Evolutionary conservation across 306 rosid species (phyloP).

Genomic region (Hippophae rhamnoides): DNA sequence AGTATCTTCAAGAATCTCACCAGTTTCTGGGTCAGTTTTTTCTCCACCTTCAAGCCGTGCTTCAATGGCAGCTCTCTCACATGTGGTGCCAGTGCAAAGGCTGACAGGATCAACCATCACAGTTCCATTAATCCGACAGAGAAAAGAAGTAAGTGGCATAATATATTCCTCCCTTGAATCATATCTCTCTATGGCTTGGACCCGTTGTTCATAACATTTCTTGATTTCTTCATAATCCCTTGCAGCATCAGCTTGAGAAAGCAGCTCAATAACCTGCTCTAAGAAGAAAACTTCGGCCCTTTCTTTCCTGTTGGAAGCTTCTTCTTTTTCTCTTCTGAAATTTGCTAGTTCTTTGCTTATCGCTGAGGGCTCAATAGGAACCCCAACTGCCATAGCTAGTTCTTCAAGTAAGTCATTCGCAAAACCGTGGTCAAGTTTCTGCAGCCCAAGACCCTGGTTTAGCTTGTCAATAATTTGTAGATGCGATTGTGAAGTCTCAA

Average conservation of each 20-base stretch:
- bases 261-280: slow-evolving; percentile 71
- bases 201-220: slow-evolving; percentile 55
- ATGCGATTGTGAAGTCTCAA: slow-evolving; percentile 58
- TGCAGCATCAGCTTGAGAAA: slow-evolving; percentile 80
- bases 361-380: slow-evolving; percentile 66
- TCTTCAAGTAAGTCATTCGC: slow-evolving; percentile 64
- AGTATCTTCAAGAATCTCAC: slow-evolving; percentile 49
- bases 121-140: slow-evolving; percentile 35
- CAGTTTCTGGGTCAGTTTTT: slow-evolving; percentile 52
- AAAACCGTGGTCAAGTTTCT: slow-evolving; percentile 59
- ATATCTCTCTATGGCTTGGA: slow-evolving; percentile 47
- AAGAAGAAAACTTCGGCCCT: slow-evolving; percentile 56
- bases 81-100: slow-evolving; percentile 80
- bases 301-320: slow-evolving; percentile 57
- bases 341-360: slow-evolving; percentile 72
- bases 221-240: slow-evolving; percentile 68
- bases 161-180: slow-evolving; percentile 45
- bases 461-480: slow-evolving; percentile 59
- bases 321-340: slow-evolving; percentile 69
- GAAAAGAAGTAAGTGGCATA: slow-evolving; percentile 49
- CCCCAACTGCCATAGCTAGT: slow-evolving; percentile 79
- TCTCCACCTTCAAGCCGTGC: slow-evolving; percentile 44
- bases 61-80: slow-evolving; percentile 65
- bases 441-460: slow-evolving; percentile 53
- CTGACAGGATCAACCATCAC: slow-evolving; percentile 89